A percentile compares a stretch with the other conserved stretches of the same genome.
Conservation (phyloP, 495 filamentous ascomycete genomes). For the Darksidea phi region DNA sequence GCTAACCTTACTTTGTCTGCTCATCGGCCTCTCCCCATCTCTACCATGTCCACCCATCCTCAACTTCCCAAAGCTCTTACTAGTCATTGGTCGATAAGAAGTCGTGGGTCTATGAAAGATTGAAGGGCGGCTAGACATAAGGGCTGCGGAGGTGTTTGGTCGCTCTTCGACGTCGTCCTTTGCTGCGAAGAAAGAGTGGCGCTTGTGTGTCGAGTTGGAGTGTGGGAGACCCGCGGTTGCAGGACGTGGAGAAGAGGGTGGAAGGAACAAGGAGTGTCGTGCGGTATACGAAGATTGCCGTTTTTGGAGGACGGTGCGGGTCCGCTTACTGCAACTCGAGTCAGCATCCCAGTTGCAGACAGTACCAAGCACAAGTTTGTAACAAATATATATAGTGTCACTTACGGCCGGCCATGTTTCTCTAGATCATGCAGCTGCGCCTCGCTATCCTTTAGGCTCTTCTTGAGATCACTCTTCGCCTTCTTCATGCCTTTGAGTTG, state of each 20-base stretch:
- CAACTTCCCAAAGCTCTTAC: not conserved
- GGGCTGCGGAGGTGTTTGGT: no score
- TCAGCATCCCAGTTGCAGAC: not conserved
- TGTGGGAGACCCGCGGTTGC: no score
- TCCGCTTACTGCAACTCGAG: not conserved
- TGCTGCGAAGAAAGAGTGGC: no score
- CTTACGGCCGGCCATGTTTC: constrained; percentile 23
- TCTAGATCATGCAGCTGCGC: constrained; percentile 23
- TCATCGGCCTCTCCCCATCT: not conserved
- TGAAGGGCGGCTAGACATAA: no score
- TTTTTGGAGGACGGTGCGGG: constrained; percentile 11
- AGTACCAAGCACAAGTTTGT: no score
- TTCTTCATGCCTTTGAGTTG: constrained; percentile 33
- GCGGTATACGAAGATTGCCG: not conserved
- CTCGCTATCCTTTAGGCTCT: constrained; percentile 28
- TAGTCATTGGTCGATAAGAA: no score
- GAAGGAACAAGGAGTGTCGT: no score
- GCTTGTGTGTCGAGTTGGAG: no score
- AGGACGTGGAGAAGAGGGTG: no score
- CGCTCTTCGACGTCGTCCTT: no score
- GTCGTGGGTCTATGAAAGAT: no score
- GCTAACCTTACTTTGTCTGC: no score
- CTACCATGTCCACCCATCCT: not conserved
- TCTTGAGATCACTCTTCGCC: constrained; percentile 23
- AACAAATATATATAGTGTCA: not conserved